Base-by-base conservation (phyloP, 129 eudicot species). In the Chrysanthemum seticuspe region DNA sequence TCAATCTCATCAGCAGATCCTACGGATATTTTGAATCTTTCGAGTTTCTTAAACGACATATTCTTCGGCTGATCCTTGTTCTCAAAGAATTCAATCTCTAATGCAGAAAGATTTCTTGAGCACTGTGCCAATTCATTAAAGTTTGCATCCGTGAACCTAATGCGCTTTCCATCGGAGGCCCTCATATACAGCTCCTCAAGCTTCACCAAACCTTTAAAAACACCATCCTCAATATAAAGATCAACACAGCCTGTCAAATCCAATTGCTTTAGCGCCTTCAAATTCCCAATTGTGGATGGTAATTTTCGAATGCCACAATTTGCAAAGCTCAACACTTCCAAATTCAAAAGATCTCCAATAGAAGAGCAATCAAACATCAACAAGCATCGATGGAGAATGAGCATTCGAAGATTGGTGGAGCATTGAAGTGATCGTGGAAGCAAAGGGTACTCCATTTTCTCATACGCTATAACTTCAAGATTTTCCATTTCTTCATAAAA, bases 281-380 rank as follows among this genome's bases (percentile, higher is more conserved):
- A 18, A 1, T 58, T 58, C 29, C 64, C 64, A 12, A 58, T 21
- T 15, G 64, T 3, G 3, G 64, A 21, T 5, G 64, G 64, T 58
- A 58, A 19, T 3, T 21, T 15, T 19, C 12, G 27, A 9, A 58
- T 58, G 36, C 27, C 64, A 58, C 27, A 58, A 58, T n/a, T 0
- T 15, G 64, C 64, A 58, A 58, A 58, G 64, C 64, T 58, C 8
- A 58, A 27, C 10, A 58, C 64, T 58, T 58, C 64, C 31, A 58
- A 27, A 18, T 16, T 58, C 27, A 58, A 58, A 18, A 58, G 23
- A 58, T 58, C 27, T 4, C 63, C 63, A 9, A 58, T 58, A 58
- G 63, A 18, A 58, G 66, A 23, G 44, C 66, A 61, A 61, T 23
- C 66, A 2, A 25, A 21, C 34, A 29, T 29, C 0, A 29, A 29